Conservation (phyloP, 805 yeast genomes). For the Kluyveromyces lactis region DNA sequence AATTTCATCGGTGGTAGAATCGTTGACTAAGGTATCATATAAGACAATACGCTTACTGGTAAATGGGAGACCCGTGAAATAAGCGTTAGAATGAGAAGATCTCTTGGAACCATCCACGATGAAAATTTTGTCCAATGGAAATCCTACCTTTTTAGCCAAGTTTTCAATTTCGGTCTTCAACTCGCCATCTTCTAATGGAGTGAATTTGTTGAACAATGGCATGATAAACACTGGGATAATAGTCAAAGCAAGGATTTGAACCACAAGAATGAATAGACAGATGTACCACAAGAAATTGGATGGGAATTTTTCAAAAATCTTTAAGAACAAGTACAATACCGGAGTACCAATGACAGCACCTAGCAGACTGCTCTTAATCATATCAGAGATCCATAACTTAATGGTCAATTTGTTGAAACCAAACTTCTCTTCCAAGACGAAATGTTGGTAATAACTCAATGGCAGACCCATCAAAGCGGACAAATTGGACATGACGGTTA, state of each 20-base stretch:
- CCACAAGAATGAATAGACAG: slow-evolving; percentile 58
- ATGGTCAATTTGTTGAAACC: slow-evolving; percentile 88
- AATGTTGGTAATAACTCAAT: slow-evolving; percentile 62
- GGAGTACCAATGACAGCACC: slow-evolving; percentile 60
- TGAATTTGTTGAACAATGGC: slow-evolving; percentile 87
- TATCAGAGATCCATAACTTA: slow-evolving; percentile 65
- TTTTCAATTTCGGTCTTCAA: slow-evolving; percentile 73
- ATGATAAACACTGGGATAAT: slow-evolving; percentile 78
- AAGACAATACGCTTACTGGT: slow-evolving; percentile 84
- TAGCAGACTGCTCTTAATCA: slow-evolving; percentile 50
- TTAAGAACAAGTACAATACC: slow-evolving; percentile 62
- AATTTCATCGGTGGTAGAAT: slow-evolving; percentile 67
- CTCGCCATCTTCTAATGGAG: slow-evolving; percentile 86
- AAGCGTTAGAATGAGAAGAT: slow-evolving; percentile 95
- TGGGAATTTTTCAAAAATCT: slow-evolving; percentile 73
- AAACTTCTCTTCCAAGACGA: slow-evolving; percentile 83
- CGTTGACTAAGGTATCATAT: slow-evolving; percentile 82
- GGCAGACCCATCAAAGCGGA: slow-evolving; percentile 58
- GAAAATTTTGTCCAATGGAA: slow-evolving; percentile 79
- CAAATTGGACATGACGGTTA: slow-evolving; percentile 41
- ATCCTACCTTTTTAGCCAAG: slow-evolving; percentile 63
- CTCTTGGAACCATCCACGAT: slow-evolving; percentile 97
- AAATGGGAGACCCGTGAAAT: slow-evolving; percentile 95
- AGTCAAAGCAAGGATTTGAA: slow-evolving; percentile 69
- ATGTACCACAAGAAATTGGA: slow-evolving; percentile 74